Conservation (phyloP, 2,329 filamentous ascomycete genomes). For the Penicillium sp. region DNA sequence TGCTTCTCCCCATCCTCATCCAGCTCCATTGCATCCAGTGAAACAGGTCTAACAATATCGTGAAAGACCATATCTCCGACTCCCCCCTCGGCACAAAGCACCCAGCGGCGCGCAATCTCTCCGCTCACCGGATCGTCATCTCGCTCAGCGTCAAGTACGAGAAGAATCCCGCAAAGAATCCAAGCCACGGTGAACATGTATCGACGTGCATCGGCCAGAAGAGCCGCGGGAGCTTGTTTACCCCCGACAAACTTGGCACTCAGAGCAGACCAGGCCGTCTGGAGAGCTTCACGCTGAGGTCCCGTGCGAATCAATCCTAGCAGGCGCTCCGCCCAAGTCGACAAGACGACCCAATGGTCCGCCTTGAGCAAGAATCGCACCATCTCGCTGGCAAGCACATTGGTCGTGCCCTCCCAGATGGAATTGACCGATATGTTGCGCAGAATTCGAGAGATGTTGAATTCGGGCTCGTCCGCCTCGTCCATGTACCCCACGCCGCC, state of each 20-base stretch:
- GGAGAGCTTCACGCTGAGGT: constrained; percentile 6
- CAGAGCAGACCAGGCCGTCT: constrained; percentile 15
- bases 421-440: constrained; percentile 53
- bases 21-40: background rate
- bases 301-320: constrained; percentile 11
- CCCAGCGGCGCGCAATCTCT: constrained; percentile 37
- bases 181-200: constrained; percentile 34
- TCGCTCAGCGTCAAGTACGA: constrained; percentile 36
- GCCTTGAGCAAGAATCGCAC: constrained; percentile 31
- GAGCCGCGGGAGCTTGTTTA: constrained; percentile 10
- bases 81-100: constrained; percentile 25
- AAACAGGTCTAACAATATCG: constrained; percentile 14
- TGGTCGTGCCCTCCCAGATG: constrained; percentile 69
- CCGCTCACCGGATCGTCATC: constrained; percentile 27
- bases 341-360: constrained; percentile 26
- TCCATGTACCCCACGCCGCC: constrained; percentile 38
- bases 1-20: constrained; percentile 9
- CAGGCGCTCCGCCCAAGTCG: constrained; percentile 40
- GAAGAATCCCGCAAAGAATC: constrained; percentile 30
- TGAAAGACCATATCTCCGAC: constrained; percentile 25
- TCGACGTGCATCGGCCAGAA: constrained; percentile 28
- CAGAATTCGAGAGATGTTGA: constrained; percentile 62
- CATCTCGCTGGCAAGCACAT: constrained; percentile 57
- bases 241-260: constrained; percentile 10
- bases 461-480: constrained; percentile 47